phyloP scores from a whole-genome alignment of 2,329 filamentous ascomycete genomes.

The Pyrenophora tritici-repentis region DNA sequence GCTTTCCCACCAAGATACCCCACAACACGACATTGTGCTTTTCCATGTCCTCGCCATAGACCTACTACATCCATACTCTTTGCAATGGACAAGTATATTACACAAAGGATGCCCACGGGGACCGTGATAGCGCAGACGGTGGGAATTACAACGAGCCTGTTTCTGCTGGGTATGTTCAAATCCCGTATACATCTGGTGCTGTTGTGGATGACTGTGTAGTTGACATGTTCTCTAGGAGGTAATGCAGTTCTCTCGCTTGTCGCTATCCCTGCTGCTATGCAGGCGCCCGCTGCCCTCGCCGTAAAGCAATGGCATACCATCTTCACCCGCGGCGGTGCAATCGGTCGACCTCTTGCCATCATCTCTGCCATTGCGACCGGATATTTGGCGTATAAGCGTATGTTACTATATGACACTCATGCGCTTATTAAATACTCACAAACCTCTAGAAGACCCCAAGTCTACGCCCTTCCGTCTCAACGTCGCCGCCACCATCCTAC shows the following conservation, averaged over 20 bases:
- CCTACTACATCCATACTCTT: background rate
- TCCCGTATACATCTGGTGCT: too few species aligned
- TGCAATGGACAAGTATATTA: slow-evolving; percentile 30
- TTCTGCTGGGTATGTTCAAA: slow-evolving; percentile 47
- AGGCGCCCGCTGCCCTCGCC: slow-evolving; percentile 60
- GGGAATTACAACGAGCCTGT: slow-evolving; percentile 57
- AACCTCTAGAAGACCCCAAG: slow-evolving; percentile 27
- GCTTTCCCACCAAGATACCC: background rate
- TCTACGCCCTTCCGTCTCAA: slow-evolving; percentile 52
- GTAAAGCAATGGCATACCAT: slow-evolving; percentile 60
- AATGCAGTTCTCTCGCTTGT: slow-evolving; percentile 46
- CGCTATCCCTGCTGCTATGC: slow-evolving; percentile 59
- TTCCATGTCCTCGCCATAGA: too few species aligned
- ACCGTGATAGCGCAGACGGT: slow-evolving; percentile 57
- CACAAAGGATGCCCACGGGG: slow-evolving; percentile 31
- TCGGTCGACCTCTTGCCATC: slow-evolving; percentile 50
- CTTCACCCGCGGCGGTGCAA: slow-evolving; percentile 48
- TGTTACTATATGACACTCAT: background rate
- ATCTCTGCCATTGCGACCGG: slow-evolving; percentile 51
- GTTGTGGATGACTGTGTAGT: background rate
- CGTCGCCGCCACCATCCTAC: slow-evolving; percentile 52
- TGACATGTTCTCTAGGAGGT: background rate
- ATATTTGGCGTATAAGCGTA: slow-evolving; percentile 55
- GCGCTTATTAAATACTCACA: slow-evolving; percentile 13
- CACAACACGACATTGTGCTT: background rate